phyloP scores from a whole-genome alignment of 2,329 filamentous ascomycete species.

The Penicillium paneum region DNA sequence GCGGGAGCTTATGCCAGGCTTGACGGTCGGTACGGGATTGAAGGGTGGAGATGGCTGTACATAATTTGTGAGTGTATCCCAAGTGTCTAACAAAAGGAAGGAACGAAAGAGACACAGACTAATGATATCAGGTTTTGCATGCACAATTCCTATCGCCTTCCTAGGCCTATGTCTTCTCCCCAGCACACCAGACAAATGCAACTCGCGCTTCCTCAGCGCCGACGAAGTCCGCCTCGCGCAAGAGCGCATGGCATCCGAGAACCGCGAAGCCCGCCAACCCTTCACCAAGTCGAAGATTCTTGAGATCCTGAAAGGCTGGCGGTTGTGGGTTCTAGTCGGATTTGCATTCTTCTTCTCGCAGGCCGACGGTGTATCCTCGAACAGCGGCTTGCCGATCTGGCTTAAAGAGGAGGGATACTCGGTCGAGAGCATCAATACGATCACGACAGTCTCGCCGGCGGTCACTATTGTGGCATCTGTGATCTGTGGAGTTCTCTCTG shows the following conservation, averaged over 20 bases:
- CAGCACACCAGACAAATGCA: slow-evolving; percentile 23
- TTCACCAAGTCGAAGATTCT: slow-evolving; percentile 15
- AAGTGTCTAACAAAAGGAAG: not conserved
- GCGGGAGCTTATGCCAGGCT: slow-evolving; percentile 20
- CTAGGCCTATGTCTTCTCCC: slow-evolving; percentile 21
- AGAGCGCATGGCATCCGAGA: slow-evolving; percentile 21
- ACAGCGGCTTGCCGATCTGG: slow-evolving; percentile 22
- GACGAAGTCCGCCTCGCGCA: slow-evolving; percentile 20
- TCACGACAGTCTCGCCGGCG: slow-evolving; percentile 16
- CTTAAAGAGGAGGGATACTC: slow-evolving; percentile 21
- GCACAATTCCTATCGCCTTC: slow-evolving; percentile 23
- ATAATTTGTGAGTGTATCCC: slow-evolving; percentile 14
- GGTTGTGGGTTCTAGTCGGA: slow-evolving; percentile 15
- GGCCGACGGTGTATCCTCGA: slow-evolving; percentile 22
- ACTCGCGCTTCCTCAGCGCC: slow-evolving; percentile 14
- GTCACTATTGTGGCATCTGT: slow-evolving; percentile 19
- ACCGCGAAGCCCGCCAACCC: slow-evolving; percentile 18
- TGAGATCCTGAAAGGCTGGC: slow-evolving; percentile 18
- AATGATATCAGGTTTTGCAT: slow-evolving; percentile 16
- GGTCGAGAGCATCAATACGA: slow-evolving; percentile 20
- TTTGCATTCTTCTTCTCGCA: slow-evolving; percentile 25
- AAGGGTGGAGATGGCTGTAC: slow-evolving; percentile 21
- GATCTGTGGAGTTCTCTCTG: slow-evolving; percentile 15
- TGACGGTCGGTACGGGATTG: slow-evolving; percentile 16
- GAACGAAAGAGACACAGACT: not conserved